phyloP scores from a whole-genome alignment of 768 basidiomycete species.

The Kwoniella dejecticola region DNA sequence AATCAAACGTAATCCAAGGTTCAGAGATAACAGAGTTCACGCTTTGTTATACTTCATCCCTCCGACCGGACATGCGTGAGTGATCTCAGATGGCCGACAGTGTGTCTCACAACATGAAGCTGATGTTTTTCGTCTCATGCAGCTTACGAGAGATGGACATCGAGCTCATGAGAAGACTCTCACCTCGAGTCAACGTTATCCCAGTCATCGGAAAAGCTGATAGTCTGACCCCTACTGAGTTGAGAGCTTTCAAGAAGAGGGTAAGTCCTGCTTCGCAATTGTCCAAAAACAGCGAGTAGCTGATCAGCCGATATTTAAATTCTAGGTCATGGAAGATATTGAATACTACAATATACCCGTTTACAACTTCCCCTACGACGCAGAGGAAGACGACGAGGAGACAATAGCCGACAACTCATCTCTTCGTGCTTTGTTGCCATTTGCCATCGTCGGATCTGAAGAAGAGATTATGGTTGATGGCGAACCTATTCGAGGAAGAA shows the following conservation, averaged over 20 bases:
- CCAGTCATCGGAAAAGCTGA: conserved; percentile 96
- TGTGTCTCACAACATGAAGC: background rate
- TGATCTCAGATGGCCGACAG: conserved; percentile 2
- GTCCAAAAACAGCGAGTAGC: no score
- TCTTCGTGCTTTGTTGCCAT: conserved; percentile 87
- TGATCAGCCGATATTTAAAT: no score
- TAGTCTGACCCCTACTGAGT: conserved; percentile 86
- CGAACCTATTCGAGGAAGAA: conserved; percentile 83
- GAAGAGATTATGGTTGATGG: conserved; percentile 90
- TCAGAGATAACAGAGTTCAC: conserved; percentile 96
- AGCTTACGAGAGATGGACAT: conserved; percentile 95
- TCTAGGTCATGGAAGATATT: conserved; percentile 98
- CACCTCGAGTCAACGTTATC: conserved; percentile 97
- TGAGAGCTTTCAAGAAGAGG: conserved; percentile 93
- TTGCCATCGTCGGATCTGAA: conserved; percentile 95
- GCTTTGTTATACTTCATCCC: conserved; percentile 97
- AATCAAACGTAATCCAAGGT: conserved; percentile 99
- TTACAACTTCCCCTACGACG: conserved; percentile 99
- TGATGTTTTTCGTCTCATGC: background rate
- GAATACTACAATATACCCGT: conserved; percentile 97
- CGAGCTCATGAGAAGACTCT: conserved; percentile 96
- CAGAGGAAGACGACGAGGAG: conserved; percentile 98
- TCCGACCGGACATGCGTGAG: conserved; percentile 62
- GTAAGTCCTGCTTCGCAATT: conserved; percentile 52
- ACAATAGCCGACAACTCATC: conserved; percentile 97